Conservation (phyloP, 192 early-diverging fungal genomes). For the Coemansia sp. region DNA sequence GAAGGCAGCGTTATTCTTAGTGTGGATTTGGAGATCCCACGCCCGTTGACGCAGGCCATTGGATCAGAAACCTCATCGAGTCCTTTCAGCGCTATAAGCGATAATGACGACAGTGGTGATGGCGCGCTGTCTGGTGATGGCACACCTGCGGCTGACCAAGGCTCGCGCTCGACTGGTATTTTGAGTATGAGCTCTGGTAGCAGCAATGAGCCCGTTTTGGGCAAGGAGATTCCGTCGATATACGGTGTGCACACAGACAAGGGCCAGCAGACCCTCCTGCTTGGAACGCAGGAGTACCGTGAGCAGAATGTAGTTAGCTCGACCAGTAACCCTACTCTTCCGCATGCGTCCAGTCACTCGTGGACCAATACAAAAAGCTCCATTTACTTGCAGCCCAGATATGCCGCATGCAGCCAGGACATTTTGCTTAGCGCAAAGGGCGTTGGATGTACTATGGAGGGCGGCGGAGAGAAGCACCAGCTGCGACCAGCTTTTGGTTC, state of each 20-base stretch:
- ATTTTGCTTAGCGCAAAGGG: slow-evolving; percentile 11
- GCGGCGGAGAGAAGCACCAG: not conserved
- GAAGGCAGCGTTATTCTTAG: slow-evolving; percentile 9
- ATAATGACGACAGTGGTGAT: slow-evolving; percentile 1
- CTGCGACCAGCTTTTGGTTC: not conserved
- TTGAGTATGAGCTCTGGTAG: not conserved
- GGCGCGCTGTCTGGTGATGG: not conserved
- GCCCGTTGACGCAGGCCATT: slow-evolving; percentile 22
- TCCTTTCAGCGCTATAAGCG: slow-evolving; percentile 29
- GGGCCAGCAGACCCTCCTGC: not conserved
- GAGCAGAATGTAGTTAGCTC: slow-evolving; percentile 1
- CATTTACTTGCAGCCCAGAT: slow-evolving; percentile 21
- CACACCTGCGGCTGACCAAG: not conserved
- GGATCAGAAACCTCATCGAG: slow-evolving; percentile 32
- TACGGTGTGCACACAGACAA: not conserved
- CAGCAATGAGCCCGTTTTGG: not conserved
- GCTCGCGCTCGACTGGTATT: not conserved
- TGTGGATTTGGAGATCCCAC: slow-evolving; percentile 13
- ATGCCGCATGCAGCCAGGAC: slow-evolving; percentile 24
- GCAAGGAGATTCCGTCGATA: not conserved
- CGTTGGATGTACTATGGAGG: not conserved
- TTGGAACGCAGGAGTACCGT: not conserved
- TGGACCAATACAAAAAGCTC: slow-evolving; percentile 6
- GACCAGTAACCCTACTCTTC: slow-evolving; percentile 8
- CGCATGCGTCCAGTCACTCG: not conserved